Conservation (phyloP, 345 rosid genomes). For the Camelina neglecta region DNA sequence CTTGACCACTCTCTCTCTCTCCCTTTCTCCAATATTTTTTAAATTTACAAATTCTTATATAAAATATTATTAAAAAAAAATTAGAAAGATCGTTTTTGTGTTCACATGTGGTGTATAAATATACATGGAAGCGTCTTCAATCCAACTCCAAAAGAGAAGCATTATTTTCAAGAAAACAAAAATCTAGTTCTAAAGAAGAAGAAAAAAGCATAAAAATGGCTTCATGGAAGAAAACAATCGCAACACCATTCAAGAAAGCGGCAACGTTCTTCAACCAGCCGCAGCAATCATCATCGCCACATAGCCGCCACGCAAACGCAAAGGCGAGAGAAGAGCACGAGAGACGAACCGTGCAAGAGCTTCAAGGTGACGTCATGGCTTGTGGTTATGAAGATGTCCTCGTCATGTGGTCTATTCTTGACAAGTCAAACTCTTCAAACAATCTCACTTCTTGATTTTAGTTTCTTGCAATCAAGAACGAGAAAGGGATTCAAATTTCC, state of each 20-base stretch:
- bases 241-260: constrained; percentile 81
- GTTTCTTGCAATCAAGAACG: constrained; percentile 1
- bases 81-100: constrained; percentile 22
- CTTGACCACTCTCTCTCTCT: constrained; percentile 34
- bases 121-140: constrained; percentile 32
- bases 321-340: constrained; percentile 52
- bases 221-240: constrained; percentile 86
- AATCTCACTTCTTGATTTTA: constrained; percentile 50
- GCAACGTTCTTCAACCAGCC: constrained; percentile 73
- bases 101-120: constrained; percentile 45
- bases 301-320: constrained; percentile 42
- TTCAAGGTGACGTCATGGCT: constrained; percentile 93
- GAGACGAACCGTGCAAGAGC: constrained; percentile 56
- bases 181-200: background rate
- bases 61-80: background rate
- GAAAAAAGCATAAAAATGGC: constrained; percentile 48
- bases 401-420: constrained; percentile 98
- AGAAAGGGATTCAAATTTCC: constrained; percentile 16
- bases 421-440: constrained; percentile 75
- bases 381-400: constrained; percentile 91
- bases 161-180: background rate
- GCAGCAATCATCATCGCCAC: constrained; percentile 50
- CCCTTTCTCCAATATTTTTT: constrained; percentile 14
- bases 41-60: background rate
- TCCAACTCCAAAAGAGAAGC: constrained; percentile 26